Conservation (phyloP, 306 rosid genomes). For the Cyamopsis tetragonoloba region DNA sequence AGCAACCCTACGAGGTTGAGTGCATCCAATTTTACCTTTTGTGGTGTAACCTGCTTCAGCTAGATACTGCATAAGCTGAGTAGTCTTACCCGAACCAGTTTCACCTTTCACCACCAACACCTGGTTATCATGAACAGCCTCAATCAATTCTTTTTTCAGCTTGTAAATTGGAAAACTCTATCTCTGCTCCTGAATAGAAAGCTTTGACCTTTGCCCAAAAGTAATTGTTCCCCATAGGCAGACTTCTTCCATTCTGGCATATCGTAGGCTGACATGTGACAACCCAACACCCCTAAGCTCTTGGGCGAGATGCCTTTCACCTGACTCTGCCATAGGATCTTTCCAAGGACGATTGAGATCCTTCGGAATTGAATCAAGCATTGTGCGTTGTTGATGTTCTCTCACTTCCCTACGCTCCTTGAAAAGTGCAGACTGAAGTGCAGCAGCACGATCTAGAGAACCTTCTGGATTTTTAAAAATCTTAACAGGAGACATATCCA, state of each 20-base stretch:
- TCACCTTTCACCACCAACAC: constrained; percentile 83
- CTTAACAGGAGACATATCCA: constrained; percentile 91
- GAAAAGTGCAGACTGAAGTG: constrained; percentile 84
- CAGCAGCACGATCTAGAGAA: constrained; percentile 83
- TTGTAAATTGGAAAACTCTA: constrained; percentile 79
- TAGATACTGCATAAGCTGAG: constrained; percentile 90
- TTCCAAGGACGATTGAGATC: constrained; percentile 98
- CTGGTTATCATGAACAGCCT: constrained; percentile 80
- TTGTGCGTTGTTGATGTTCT: constrained; percentile 81
- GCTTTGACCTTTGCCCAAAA: constrained; percentile 88
- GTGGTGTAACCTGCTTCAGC: constrained; percentile 83
- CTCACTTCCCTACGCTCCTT: constrained; percentile 93
- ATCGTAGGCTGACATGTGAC: constrained; percentile 82
- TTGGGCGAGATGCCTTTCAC: constrained; percentile 91
- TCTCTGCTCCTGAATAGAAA: constrained; percentile 79
- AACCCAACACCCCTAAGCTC: constrained; percentile 91
- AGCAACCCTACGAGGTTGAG: constrained; percentile 94
- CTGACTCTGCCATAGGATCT: constrained; percentile 88
- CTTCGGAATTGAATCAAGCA: constrained; percentile 88
- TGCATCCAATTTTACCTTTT: constrained; percentile 78
- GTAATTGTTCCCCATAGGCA: constrained; percentile 78
- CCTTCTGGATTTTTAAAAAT: constrained; percentile 93
- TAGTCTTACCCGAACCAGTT: constrained; percentile 91
- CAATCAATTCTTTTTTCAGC: constrained; percentile 71
- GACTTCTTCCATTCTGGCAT: constrained; percentile 96